Evolutionary conservation across 2,329 filamentous ascomycete genomes (phyloP), one percentile per base, ranked within the genome.

Genomic region (Neurospora sp.): DNA sequence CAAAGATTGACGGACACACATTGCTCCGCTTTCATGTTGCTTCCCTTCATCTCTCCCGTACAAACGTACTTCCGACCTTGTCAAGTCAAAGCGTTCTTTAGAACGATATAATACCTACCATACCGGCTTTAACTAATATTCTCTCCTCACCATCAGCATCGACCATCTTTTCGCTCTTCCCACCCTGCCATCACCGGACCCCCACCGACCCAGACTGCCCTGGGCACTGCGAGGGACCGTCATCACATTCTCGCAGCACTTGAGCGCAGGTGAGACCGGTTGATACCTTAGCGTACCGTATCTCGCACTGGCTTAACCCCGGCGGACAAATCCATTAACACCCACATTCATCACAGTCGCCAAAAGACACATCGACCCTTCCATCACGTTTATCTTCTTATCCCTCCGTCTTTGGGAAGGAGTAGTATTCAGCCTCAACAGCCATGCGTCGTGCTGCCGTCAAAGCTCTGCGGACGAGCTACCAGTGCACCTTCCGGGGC

Each of bases 361-460:
- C 52, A 62, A 33, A 28, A 28, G 12, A 62, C 23, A 33, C 23
- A 17, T 62, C 28, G 52, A 62, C 52, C 28, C 52, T 62, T 62
- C 28, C 28, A 33, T 36, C 52, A 33, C 52, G 17, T 52, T n/a
- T 33, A 62, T 62, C 52, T 62, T 6, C 28, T 17, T 62, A 62
- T 62, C 52, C 12, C 23, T 62, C 52, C 52, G 28, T 62, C 28
- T 33, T 36, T n/a, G 66, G 67, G 57, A 67, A 65, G 41, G 68
- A 67, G 66, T 67, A 41, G 73, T 74, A 43, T 69, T 68, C 52
- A 41, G 12, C 69, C 73, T 69, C 68, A 68, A 39, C 71, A 76
- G 83, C 83, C 83, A 94, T 94, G 91, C 90, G 90, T 87, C 90
- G 89, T 82, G 90, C 87, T 81, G 87, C 88, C 75, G 81, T 89